These are phyloP conservation scores for Rosa persica DNA, from an alignment of 306 rosid species.

Conservation along the genomic window DNA sequence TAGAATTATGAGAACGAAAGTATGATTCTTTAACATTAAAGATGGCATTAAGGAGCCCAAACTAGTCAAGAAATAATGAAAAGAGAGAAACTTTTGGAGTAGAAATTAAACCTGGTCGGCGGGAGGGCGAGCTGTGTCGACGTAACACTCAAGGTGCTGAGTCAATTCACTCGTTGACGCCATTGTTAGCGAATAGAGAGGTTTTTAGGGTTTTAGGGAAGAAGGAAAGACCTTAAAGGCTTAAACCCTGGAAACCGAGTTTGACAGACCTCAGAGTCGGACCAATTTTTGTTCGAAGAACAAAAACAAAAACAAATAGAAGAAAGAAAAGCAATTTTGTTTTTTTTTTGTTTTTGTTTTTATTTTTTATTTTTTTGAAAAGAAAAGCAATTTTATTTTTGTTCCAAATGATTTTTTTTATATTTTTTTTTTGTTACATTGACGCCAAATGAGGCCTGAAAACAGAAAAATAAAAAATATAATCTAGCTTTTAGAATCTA, in stretches of 20 bases:
- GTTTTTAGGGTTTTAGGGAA: slow-evolving; percentile 39
- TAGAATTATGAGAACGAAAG: neutral
- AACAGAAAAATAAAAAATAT: no score
- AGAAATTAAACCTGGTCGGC: slow-evolving; percentile 55
- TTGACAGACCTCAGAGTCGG: neutral
- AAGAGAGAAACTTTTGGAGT: neutral
- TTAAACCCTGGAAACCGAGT: slow-evolving; percentile 1
- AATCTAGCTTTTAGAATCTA: no score
- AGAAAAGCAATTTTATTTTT: no score
- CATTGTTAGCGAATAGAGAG: slow-evolving; percentile 40
- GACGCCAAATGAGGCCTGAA: no score
- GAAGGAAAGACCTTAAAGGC: slow-evolving; percentile 4
- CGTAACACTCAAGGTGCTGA: slow-evolving; percentile 67
- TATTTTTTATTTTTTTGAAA: no score
- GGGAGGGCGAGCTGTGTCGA: slow-evolving; percentile 62
- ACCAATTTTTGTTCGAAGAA: neutral
- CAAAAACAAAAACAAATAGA: no score
- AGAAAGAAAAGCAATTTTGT: no score
- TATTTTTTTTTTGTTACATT: no score
- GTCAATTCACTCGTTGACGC: slow-evolving; percentile 50
- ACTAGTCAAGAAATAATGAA: neutral
- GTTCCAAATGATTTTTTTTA: no score
- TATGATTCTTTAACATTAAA: neutral
- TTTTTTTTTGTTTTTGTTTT: no score
- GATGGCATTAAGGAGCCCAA: neutral